These are phyloP conservation scores for Plantago elongata DNA, from an alignment of 257 asterid species.

Conservation along the genomic window DNA sequence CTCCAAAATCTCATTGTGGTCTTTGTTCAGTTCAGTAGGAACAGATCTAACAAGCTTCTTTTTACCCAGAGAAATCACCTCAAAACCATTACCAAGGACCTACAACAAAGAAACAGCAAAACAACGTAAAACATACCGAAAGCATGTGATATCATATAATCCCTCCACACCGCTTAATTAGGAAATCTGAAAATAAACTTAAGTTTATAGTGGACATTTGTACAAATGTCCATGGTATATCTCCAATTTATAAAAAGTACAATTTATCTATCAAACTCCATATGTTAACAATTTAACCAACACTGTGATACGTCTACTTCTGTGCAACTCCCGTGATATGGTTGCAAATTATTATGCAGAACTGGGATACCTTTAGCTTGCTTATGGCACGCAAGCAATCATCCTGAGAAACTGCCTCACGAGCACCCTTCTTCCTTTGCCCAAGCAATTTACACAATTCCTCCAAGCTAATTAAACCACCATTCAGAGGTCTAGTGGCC, in stretches of 20 bases:
- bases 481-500: slow-evolving; percentile 82
- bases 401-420: slow-evolving; percentile 88
- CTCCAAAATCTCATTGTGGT: slow-evolving; percentile 94
- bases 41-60: slow-evolving; percentile 90
- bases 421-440: slow-evolving; percentile 74
- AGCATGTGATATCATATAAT: background rate
- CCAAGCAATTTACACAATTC: slow-evolving; percentile 78
- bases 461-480: slow-evolving; percentile 91
- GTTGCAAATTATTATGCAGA: background rate
- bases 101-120: slow-evolving; percentile 23
- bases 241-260: background rate
- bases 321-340: background rate
- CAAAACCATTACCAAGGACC: slow-evolving; percentile 95
- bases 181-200: too few species aligned
- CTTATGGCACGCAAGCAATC: slow-evolving; percentile 98
- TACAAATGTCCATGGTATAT: background rate
- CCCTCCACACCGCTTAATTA: too few species aligned
- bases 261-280: background rate
- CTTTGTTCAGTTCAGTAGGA: slow-evolving; percentile 96
- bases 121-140: background rate
- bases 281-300: background rate
- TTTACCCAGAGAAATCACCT: slow-evolving; percentile 87
- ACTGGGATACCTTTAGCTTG: slow-evolving; percentile 73
- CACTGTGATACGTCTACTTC: background rate
- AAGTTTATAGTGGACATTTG: too few species aligned